phyloP scores from a whole-genome alignment of 108 stramenopile genomes.

The Conticribra weissflogii region DNA sequence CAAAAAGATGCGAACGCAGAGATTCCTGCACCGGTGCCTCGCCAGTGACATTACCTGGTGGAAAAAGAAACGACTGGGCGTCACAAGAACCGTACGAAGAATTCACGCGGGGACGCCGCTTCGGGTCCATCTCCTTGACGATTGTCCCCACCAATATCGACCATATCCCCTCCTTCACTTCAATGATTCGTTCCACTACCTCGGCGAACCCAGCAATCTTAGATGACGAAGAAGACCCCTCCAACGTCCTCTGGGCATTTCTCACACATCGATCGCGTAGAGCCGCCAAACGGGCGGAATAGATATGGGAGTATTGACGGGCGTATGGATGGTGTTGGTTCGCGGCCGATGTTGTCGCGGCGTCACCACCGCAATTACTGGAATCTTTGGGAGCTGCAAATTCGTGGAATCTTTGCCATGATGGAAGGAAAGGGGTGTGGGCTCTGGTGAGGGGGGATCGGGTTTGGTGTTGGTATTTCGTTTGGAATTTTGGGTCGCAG shows the following conservation, averaged over 20 bases:
- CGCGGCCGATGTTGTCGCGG: slow-evolving; percentile 12
- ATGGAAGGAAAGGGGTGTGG: slow-evolving; percentile 36
- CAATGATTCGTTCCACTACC: slow-evolving; percentile 70
- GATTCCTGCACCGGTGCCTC: slow-evolving; percentile 41
- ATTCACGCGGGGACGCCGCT: slow-evolving; percentile 30
- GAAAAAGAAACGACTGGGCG: slow-evolving; percentile 35
- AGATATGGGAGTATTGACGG: slow-evolving; percentile 87
- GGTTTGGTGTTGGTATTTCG: too few species aligned
- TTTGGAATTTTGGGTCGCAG: too few species aligned
- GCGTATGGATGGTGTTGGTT: slow-evolving; percentile 61
- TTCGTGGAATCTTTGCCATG: slow-evolving; percentile 53
- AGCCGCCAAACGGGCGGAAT: slow-evolving; percentile 64
- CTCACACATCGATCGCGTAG: slow-evolving; percentile 62
- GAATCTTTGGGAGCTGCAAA: slow-evolving; percentile 34
- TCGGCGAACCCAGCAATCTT: slow-evolving; percentile 5
- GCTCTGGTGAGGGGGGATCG: slow-evolving; percentile 37
- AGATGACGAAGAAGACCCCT: slow-evolving; percentile 2
- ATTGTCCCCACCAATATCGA: slow-evolving; percentile 78
- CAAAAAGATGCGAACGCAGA: slow-evolving; percentile 27
- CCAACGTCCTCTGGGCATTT: slow-evolving; percentile 20
- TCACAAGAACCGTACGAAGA: slow-evolving; percentile 22
- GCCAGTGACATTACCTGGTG: background rate
- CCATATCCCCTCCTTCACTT: slow-evolving; percentile 66
- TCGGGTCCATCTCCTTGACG: slow-evolving; percentile 56
- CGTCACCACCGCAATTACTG: slow-evolving; percentile 30